Base-by-base conservation (phyloP, 208 protist genomes). In the Leishmania turanica region DNA sequence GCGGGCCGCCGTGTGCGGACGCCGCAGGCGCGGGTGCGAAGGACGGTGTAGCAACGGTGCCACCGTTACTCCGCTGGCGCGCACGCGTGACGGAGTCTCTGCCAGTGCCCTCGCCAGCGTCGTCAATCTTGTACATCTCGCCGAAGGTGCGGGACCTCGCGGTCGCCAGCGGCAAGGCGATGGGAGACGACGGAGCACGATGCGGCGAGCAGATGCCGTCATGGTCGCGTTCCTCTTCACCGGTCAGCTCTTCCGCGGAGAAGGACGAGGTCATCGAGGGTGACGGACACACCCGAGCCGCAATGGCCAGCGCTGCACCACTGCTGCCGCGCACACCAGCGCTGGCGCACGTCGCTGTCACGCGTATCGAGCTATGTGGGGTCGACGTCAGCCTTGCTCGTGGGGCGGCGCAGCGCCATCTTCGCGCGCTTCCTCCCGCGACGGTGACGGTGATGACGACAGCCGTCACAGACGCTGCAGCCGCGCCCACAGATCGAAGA, bases 311-410 rank as follows among this genome's bases (percentile, higher is more conserved):
- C 40, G 51, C 47, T 53, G 24, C 71, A 27, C 45, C 75, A 21
- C 69, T 74, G 77, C 40, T 71, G 76, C 40, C 56, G 45, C 47
- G 42, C 31, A 60, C 60, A 19, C 68, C 77, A 21, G 77, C 66
- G 49, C 64, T 85, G 65, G 64, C 56, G 40, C 77, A 73, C 15
- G 27, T 82, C 19, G 79, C 77, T 47, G 82, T 85, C 21, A 58
- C n/a, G 11, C 82, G 77, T n/a, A 66, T 85, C 1, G 82, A 85
- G 54, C 17, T 85, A 3, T 40, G 42, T 17, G 82, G 82, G 24
- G 77, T 85, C 0, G 82, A 85, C 42, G 53, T 85, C 19, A 76
- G 82, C 54, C 73, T 82, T 8, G 82, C 77, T 17, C 62, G 78
- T 21, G 82, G 77, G 2, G 40, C 65, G n/a, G 77, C 72, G 37